Evolutionary conservation across 139 green algal species (phyloP), one percentile per base, ranked within the genome.

Genomic region (Astrephomene gubernaculifera): DNA sequence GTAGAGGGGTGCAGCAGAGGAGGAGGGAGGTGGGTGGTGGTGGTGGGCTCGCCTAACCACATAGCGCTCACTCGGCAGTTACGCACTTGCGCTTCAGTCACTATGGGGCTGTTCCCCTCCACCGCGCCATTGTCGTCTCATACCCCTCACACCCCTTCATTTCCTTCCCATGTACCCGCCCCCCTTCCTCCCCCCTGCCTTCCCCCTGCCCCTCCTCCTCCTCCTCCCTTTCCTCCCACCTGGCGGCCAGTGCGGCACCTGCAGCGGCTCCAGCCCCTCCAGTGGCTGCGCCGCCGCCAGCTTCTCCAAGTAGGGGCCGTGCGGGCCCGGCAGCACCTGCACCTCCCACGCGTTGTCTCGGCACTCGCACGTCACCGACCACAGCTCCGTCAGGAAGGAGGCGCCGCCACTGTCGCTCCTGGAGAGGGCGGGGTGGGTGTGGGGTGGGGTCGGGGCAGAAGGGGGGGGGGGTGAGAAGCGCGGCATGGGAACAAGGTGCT

Each of bases 391-490:
- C 39, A 98, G 71, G 88, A 96, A 97, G 83, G 80, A 92, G 35
- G 94, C 91, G 36, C 87, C 92, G 31, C 95, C 95, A 69, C 91
- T 95, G 88, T 96, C 95, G 68, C 86, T 93, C 86, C 91, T 93
- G 90, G n/a, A 27, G 83, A 3, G 17, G 33, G 19, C 0, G n/a
- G 49, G 2, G 41, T 27, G 41, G 6, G 31, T 25, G 63, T 44
- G 10, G 12, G 31, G 31, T 14, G 5, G 31, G 60, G 60, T 25
- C 25, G 10, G 60, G 60, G 17, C 12, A n/a, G n/a, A n/a, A n/a
- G n/a, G n/a, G n/a, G n/a, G n/a, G n/a, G n/a, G n/a, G n/a, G n/a
- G n/a, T n/a, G n/a, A n/a, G n/a, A n/a, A n/a, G n/a, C n/a, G n/a
- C n/a, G n/a, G n/a, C n/a, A n/a, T n/a, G n/a, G n/a, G n/a, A n/a